A percentile compares a stretch with the other conserved stretches of the same genome.
Conservation (phyloP, 73 alveolate species). For the Paramecium primaurelia region DNA sequence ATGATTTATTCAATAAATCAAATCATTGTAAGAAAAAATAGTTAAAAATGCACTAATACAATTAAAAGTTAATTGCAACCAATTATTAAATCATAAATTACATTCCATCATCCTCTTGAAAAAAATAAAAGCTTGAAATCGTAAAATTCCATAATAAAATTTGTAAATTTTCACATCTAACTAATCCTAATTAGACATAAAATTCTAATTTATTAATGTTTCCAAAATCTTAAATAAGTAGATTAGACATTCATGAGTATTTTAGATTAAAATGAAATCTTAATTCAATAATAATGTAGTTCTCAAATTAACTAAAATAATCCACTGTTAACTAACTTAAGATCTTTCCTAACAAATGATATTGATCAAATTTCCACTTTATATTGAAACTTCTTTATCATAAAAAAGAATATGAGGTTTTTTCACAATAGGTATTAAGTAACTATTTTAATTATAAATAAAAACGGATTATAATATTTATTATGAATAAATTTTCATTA, state of each 20-base stretch:
- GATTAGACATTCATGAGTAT: background rate
- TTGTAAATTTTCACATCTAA: background rate
- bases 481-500: background rate
- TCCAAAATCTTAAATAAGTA: background rate
- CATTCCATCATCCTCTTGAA: too few relatives aligned
- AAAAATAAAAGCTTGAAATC: too few relatives aligned
- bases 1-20: too few relatives aligned
- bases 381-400: background rate
- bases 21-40: too few relatives aligned
- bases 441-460: background rate
- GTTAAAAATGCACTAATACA: too few relatives aligned
- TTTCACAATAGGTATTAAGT: background rate
- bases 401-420: background rate
- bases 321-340: background rate
- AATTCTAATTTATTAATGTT: background rate
- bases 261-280: background rate
- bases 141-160: too few relatives aligned
- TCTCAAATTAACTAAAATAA: background rate
- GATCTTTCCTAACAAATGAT: background rate
- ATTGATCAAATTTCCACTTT: background rate
- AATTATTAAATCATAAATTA: too few relatives aligned
- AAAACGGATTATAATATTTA: slow-evolving; percentile 13
- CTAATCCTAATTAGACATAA: background rate
- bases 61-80: too few relatives aligned
- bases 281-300: background rate